A percentile compares a stretch with the other conserved stretches of the same genome.
These are phyloP conservation scores for Niveomyces coronatus DNA, from an alignment of 2,329 filamentous ascomycete genomes.

Conservation along the genomic window DNA sequence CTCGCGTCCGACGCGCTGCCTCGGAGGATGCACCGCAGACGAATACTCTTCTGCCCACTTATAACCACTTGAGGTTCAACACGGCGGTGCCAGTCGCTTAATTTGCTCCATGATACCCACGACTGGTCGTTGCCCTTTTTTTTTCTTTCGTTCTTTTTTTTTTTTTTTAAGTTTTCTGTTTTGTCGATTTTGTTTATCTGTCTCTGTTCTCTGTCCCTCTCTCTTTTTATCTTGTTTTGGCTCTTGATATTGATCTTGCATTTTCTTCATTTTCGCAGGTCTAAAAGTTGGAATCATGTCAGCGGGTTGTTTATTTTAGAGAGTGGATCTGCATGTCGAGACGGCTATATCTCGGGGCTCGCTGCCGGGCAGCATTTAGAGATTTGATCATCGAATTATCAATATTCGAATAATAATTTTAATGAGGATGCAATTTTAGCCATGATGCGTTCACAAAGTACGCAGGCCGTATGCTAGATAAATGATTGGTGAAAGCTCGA, in stretches of 20 bases:
- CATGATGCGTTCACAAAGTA: no score
- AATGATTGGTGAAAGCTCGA: no score
- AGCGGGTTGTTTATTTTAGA: no score
- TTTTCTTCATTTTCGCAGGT: slow-evolving; percentile 7
- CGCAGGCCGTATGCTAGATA: no score
- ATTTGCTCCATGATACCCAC: slow-evolving; percentile 7
- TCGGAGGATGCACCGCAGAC: slow-evolving; percentile 20
- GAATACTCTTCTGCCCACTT: slow-evolving; percentile 28
- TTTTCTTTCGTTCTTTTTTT: slow-evolving; percentile 6
- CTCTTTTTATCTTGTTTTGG: neutral
- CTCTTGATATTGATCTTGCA: slow-evolving; percentile 8
- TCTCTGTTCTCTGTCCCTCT: neutral
- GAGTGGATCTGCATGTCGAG: no score
- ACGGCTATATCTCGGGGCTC: no score
- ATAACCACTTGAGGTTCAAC: slow-evolving; percentile 23
- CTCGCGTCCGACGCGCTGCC: slow-evolving; percentile 28
- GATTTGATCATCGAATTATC: no score
- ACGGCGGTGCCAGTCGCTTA: slow-evolving; percentile 11
- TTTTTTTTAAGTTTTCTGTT: neutral
- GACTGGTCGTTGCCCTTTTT: neutral
- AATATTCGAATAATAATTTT: no score
- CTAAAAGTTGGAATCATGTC: no score
- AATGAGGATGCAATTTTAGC: no score
- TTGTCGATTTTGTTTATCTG: neutral
- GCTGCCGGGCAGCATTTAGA: no score